These are phyloP conservation scores for Fusarium sp. DNA, from an alignment of 2,329 filamentous ascomycete species.

Conservation along the genomic window DNA sequence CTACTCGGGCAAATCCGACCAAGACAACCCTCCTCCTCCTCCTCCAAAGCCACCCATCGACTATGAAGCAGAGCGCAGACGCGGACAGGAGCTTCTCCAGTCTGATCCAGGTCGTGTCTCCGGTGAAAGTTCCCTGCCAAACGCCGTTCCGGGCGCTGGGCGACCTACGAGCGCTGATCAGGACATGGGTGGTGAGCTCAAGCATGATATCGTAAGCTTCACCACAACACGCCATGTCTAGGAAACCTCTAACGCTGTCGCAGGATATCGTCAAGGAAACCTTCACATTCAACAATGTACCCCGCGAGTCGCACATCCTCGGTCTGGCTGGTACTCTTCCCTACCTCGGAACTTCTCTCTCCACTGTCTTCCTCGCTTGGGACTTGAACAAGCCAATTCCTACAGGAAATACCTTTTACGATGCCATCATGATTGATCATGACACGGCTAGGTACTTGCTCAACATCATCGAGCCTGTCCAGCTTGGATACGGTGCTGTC, in stretches of 20 bases:
- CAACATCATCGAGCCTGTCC: conserved; percentile 81
- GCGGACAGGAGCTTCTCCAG: conserved; percentile 64
- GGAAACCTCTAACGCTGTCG: background rate
- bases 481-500: conserved; percentile 90
- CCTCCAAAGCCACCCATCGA: conserved; percentile 54
- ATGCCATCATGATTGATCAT: conserved; percentile 68
- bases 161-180: conserved; percentile 24
- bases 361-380: conserved; percentile 84
- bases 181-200: conserved; percentile 49
- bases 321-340: conserved; percentile 83
- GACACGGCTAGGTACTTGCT: conserved; percentile 78
- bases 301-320: conserved; percentile 72
- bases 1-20: conserved; percentile 42
- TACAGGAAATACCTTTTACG: conserved; percentile 64
- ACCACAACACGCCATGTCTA: rapidly evolving
- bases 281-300: conserved; percentile 71
- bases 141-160: conserved; percentile 53
- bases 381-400: conserved; percentile 76
- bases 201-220: conserved; percentile 64
- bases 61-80: conserved; percentile 63
- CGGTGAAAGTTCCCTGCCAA: conserved; percentile 62
- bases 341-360: conserved; percentile 83
- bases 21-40: conserved; percentile 38
- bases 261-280: conserved; percentile 74
- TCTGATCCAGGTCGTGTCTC: conserved; percentile 69